Conservation (phyloP, 1,139 yeast genomes). For the Wickerhamomyces sp. region DNA sequence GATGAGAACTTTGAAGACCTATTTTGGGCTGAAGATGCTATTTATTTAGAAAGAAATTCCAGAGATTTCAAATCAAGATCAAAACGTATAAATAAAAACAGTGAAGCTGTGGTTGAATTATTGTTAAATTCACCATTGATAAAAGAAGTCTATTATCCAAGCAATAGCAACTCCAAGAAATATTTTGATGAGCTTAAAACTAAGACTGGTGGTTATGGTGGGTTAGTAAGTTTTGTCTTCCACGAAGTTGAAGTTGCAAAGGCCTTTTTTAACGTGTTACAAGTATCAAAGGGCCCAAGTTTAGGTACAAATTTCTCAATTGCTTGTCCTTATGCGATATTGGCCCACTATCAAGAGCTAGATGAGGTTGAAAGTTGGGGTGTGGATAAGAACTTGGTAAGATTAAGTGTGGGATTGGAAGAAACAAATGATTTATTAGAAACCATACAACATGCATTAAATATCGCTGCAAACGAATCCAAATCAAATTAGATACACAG, state of each 20-base stretch:
- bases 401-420: constrained; percentile 84
- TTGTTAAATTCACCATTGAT: constrained; percentile 39
- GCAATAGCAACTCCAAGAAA: constrained; percentile 41
- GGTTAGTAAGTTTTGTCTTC: constrained; percentile 76
- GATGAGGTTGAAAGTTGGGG: constrained; percentile 85
- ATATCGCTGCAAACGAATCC: constrained; percentile 31
- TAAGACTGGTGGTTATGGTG: constrained; percentile 86
- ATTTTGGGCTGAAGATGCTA: constrained; percentile 93
- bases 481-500: neutral
- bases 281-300: constrained; percentile 88
- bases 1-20: constrained; percentile 58
- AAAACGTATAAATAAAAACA: constrained; percentile 59
- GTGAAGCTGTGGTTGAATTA: constrained; percentile 44
- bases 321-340: constrained; percentile 85
- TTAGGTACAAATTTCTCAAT: constrained; percentile 91
- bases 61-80: constrained; percentile 80
- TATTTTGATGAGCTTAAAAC: constrained; percentile 72
- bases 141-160: constrained; percentile 69
- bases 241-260: constrained; percentile 61
- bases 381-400: constrained; percentile 71
- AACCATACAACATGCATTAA: constrained; percentile 48
- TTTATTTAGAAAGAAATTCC: constrained; percentile 87
- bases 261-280: constrained; percentile 68
- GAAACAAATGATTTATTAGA: constrained; percentile 46
- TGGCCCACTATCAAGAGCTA: constrained; percentile 83